phyloP scores from a whole-genome alignment of 2,329 filamentous ascomycete genomes.

The Calonectria hawksworthii region DNA sequence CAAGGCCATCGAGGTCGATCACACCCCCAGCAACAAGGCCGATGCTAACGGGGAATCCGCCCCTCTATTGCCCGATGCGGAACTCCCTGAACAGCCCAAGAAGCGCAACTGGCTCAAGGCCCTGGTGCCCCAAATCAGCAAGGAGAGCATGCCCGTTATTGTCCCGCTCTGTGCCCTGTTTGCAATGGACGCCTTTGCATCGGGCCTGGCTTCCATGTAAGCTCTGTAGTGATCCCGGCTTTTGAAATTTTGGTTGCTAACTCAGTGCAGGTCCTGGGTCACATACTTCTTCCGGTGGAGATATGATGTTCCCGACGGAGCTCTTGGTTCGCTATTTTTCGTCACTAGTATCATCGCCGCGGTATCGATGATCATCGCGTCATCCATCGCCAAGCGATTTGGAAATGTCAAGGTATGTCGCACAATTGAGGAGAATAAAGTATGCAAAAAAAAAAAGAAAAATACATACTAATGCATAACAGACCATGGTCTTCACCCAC shows the following conservation, averaged over 20 bases:
- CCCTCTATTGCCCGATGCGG: conserved; percentile 41
- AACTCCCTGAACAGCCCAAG: not conserved
- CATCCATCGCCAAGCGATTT: conserved; percentile 67
- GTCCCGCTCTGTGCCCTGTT: conserved; percentile 77
- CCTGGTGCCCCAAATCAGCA: conserved; percentile 71
- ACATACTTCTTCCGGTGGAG: conserved; percentile 68
- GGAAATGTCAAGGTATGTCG: conserved; percentile 74
- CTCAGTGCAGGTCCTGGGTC: conserved; percentile 64
- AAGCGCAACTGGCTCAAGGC: conserved; percentile 15
- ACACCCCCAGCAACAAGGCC: conserved; percentile 15
- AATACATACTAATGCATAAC: not conserved
- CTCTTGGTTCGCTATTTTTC: conserved; percentile 69
- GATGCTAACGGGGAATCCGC: conserved; percentile 35
- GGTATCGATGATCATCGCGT: conserved; percentile 65
- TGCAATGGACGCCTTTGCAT: conserved; percentile 77
- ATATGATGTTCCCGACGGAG: conserved; percentile 62
- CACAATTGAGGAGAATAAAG: not conserved
- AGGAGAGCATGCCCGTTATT: conserved; percentile 66
- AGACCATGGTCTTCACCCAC: conserved; percentile 84
- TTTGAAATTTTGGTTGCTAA: not conserved
- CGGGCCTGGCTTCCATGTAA: conserved; percentile 76
- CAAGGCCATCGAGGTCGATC: conserved; percentile 57
- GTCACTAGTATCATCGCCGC: conserved; percentile 66
- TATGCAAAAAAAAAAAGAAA: too few relatives aligned
- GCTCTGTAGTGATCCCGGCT: conserved; percentile 49